phyloP scores from a whole-genome alignment of 2,329 filamentous ascomycete genomes.

The Fusarium pininemorale region DNA sequence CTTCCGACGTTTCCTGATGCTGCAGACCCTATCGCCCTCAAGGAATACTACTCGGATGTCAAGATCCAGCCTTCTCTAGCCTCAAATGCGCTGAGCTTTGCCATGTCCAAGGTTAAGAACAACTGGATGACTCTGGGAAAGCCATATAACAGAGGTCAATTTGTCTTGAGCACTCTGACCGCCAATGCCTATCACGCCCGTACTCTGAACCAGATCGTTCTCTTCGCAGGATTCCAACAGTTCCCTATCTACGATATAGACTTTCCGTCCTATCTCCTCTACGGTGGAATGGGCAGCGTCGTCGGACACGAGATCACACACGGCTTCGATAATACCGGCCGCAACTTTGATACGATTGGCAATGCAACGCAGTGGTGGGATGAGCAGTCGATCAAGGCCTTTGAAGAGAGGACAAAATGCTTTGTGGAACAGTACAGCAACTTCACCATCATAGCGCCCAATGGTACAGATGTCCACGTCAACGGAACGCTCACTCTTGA shows the following conservation, averaged over 20 bases:
- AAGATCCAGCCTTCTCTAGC: conserved; percentile 64
- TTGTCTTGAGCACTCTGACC: conserved; percentile 68
- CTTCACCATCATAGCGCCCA: conserved; percentile 65
- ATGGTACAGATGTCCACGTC: conserved; percentile 66
- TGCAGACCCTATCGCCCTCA: conserved; percentile 63
- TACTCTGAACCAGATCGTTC: conserved; percentile 73
- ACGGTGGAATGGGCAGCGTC: conserved; percentile 74
- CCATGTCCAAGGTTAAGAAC: conserved; percentile 56
- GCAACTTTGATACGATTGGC: conserved; percentile 71
- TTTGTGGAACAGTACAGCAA: conserved; percentile 74
- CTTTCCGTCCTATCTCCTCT: conserved; percentile 71
- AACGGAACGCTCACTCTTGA: conserved; percentile 71
- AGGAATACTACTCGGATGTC: conserved; percentile 65
- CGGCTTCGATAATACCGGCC: conserved; percentile 73
- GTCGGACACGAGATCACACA: conserved; percentile 76
- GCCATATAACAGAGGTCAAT: conserved; percentile 68
- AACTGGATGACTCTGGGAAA: conserved; percentile 68
- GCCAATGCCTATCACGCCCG: conserved; percentile 74
- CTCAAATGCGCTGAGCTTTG: conserved; percentile 63
- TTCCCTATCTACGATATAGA: conserved; percentile 71
- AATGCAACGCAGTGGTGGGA: conserved; percentile 76
- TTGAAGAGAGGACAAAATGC: conserved; percentile 68
- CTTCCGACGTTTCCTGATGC: conserved; percentile 72
- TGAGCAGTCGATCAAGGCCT: conserved; percentile 64
- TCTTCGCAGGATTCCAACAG: conserved; percentile 70